Percentiles rank a stretch among this genome's conserved stretches.
phyloP scores from a whole-genome alignment of 371 early-diverging fungal genomes.

The Chytridium lagenaria region DNA sequence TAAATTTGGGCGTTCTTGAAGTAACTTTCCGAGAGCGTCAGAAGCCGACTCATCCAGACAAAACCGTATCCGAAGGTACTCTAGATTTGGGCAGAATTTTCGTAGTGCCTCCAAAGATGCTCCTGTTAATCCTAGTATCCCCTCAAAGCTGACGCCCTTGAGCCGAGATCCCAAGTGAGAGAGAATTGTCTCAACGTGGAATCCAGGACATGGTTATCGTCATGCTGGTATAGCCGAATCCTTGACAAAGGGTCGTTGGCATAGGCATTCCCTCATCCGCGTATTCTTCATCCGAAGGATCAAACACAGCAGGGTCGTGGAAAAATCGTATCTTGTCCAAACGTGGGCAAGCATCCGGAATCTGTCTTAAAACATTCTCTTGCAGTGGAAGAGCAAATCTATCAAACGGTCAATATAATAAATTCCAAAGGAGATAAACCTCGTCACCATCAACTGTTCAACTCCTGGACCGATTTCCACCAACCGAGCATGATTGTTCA shows the following conservation, averaged over 20 bases:
- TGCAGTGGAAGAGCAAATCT: constrained; percentile 11
- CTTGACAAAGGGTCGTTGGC: not conserved
- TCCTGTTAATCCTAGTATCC: not conserved
- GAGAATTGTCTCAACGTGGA: constrained; percentile 12
- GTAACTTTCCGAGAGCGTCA: not conserved
- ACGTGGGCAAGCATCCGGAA: not conserved
- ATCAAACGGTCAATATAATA: not conserved
- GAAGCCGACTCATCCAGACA: not conserved
- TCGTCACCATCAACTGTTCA: constrained; percentile 19
- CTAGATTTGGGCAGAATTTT: not conserved
- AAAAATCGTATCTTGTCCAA: not conserved
- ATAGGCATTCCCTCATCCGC: not conserved
- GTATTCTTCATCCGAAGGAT: constrained; percentile 3
- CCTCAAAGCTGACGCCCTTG: constrained; percentile 6
- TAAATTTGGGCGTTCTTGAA: not conserved
- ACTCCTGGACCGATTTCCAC: constrained; percentile 21
- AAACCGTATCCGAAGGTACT: not conserved
- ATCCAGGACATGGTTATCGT: constrained; percentile 1
- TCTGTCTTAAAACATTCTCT: not conserved
- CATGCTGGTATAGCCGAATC: not conserved
- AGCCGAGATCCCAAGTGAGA: not conserved
- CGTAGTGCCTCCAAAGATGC: not conserved
- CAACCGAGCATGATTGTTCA: constrained; percentile 9
- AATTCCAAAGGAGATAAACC: not conserved
- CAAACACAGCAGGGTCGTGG: constrained; percentile 16